Evolutionary conservation across 441 rosid species (phyloP).

Genomic region (Raphanus hybrid): DNA sequence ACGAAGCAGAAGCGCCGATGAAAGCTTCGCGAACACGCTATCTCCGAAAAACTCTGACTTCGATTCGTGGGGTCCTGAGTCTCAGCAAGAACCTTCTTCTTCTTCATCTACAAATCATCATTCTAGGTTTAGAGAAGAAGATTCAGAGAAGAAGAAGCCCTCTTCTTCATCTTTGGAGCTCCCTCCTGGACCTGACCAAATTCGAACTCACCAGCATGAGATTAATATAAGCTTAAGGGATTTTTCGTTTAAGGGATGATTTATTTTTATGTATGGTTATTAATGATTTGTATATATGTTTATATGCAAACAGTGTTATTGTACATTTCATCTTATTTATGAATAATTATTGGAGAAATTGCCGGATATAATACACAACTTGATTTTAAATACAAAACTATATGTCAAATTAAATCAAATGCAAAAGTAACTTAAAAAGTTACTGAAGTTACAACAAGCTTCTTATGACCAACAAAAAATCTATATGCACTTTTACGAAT

Average conservation of each 20-base stretch:
- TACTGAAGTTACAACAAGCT: too few species aligned
- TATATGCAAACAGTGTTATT: too few species aligned
- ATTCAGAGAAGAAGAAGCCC: constrained; percentile 7
- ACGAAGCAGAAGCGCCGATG: constrained; percentile 49
- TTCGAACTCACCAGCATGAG: constrained; percentile 35
- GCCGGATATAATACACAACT: too few species aligned
- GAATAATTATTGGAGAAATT: too few species aligned
- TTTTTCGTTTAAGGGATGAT: constrained; percentile 54
- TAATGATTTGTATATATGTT: too few species aligned
- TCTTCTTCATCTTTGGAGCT: constrained; percentile 19
- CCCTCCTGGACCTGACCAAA: constrained; percentile 32
- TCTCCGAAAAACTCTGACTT: constrained; percentile 51
- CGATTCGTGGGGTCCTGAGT: constrained; percentile 51
- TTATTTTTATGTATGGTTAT: background rate
- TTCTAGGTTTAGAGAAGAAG: background rate
- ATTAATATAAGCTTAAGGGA: constrained; percentile 38
- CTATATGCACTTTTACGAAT: too few species aligned
- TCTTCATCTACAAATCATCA: too few species aligned
- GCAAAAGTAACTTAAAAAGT: too few species aligned
- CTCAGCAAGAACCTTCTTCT: constrained; percentile 31
- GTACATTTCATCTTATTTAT: too few species aligned
- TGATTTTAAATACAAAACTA: too few species aligned
- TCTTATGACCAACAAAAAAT: too few species aligned
- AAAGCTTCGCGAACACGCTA: constrained; percentile 42
- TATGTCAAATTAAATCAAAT: too few species aligned